Base-by-base conservation (phyloP, 2,329 filamentous ascomycete genomes). In the Teratosphaeria zuluensis region DNA sequence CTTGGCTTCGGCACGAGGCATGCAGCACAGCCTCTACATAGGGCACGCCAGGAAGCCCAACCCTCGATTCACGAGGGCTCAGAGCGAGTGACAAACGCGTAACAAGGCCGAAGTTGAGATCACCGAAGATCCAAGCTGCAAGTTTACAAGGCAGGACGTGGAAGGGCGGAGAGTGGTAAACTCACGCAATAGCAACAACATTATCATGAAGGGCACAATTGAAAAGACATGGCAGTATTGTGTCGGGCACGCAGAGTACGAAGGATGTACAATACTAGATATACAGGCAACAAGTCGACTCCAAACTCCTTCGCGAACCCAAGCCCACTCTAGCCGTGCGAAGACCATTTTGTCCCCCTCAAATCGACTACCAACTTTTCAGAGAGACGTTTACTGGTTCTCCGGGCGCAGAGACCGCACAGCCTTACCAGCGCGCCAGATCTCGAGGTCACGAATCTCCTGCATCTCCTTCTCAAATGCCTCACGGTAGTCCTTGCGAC, bases 401-500 rank as follows among this genome's bases (percentile, higher is more conserved):
- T 74, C 72, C 21, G 72, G 72, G 56, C 72, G 64, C 57, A 74
- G 64, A 62, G 69, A 70, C 67, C 92, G 88, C 72, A 99, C 94
- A 70, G 94, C 90, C 87, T 96, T 97, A 77, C 94, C 94, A 66
- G 94, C 94, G 74, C 89, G 86, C 94, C 94, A 99, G 85, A 99
- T 99, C 85, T 99, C 94, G 73, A 99, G 81, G 74, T 91, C 84
- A 73, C 92, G 89, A 81, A 99, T 97, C 83, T 97, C 94, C 81
- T 96, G 83, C 86, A 99, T 89, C 88, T 99, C 94, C 74, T 90
- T 85, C 85, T 96, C 91, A 79, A 92, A 99, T 80, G 89, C 91
- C 83, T 96, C 83, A 72, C 94, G 88, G 87, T 99, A 99, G 80
- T 99, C 91, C 69, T 84, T 80, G 79, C 95, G 90, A 75, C 88